These are phyloP conservation scores for Extremus antarcticus DNA, from an alignment of 495 filamentous ascomycete species.

Conservation along the genomic window DNA sequence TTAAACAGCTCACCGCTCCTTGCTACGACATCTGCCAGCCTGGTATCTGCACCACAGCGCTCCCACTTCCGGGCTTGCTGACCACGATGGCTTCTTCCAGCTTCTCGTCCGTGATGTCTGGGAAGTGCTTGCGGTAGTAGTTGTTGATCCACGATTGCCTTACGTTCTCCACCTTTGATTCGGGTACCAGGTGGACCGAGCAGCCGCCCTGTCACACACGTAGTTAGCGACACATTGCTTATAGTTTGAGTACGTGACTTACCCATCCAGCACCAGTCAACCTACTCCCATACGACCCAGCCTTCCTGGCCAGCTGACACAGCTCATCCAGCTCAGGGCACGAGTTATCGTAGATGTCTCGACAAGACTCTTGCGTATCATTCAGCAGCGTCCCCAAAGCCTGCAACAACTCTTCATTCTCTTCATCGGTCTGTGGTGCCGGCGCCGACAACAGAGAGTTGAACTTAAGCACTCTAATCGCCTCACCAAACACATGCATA, in stretches of 20 bases:
- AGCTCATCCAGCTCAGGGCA: slow-evolving; percentile 82
- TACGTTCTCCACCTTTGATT: slow-evolving; percentile 72
- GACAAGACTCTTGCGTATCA: slow-evolving; percentile 76
- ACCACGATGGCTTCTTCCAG: slow-evolving; percentile 74
- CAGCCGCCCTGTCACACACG: slow-evolving; percentile 63
- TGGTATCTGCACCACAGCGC: slow-evolving; percentile 34
- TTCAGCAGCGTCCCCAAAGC: slow-evolving; percentile 79
- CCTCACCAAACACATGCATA: slow-evolving; percentile 81
- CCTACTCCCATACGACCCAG: slow-evolving; percentile 73
- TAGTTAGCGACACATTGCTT: neutral
- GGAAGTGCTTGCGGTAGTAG: slow-evolving; percentile 69
- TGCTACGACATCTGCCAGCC: neutral
- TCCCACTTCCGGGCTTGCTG: slow-evolving; percentile 71
- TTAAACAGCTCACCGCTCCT: too few relatives aligned
- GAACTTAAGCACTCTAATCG: slow-evolving; percentile 75
- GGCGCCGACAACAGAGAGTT: slow-evolving; percentile 48
- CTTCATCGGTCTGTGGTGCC: slow-evolving; percentile 35
- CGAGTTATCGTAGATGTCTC: slow-evolving; percentile 77
- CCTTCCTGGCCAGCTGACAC: slow-evolving; percentile 63
- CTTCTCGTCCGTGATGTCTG: slow-evolving; percentile 60
- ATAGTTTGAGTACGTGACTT: neutral
- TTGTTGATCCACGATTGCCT: slow-evolving; percentile 62
- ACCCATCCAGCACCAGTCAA: slow-evolving; percentile 88
- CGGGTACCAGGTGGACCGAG: slow-evolving; percentile 82
- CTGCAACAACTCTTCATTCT: slow-evolving; percentile 48